These are phyloP conservation scores for Beauveria asiatica DNA, from an alignment of 2,329 filamentous ascomycete genomes.

Conservation along the genomic window DNA sequence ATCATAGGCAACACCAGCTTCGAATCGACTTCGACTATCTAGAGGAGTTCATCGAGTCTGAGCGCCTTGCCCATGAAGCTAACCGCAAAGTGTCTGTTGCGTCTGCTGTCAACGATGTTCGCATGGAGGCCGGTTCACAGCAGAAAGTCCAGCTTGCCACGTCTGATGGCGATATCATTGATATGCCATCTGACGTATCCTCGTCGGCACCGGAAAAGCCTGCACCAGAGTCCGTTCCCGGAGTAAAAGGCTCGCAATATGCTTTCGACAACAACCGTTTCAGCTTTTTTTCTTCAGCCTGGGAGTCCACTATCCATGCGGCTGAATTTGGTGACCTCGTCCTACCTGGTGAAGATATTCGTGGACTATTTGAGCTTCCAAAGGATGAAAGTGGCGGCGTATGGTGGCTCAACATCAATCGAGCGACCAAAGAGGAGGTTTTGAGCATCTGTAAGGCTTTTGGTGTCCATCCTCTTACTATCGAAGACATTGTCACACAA, in stretches of 20 bases:
- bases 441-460: slow-evolving; percentile 87
- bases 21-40: slow-evolving; percentile 89
- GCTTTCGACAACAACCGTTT: slow-evolving; percentile 67
- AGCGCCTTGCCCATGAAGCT: slow-evolving; percentile 40
- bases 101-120: slow-evolving; percentile 26
- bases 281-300: slow-evolving; percentile 93
- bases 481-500: slow-evolving; percentile 91
- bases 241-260: slow-evolving; percentile 25
- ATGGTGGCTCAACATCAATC: slow-evolving; percentile 98
- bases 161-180: slow-evolving; percentile 48
- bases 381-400: slow-evolving; percentile 64
- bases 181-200: slow-evolving; percentile 41
- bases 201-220: slow-evolving; percentile 38
- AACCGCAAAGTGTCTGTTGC: slow-evolving; percentile 39
- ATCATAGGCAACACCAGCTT: slow-evolving; percentile 56
- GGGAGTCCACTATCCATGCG: slow-evolving; percentile 88
- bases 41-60: slow-evolving; percentile 75
- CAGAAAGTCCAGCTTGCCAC: slow-evolving; percentile 35
- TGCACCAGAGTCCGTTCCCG: slow-evolving; percentile 23
- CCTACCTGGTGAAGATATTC: slow-evolving; percentile 81
- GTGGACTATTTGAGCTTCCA: slow-evolving; percentile 69
- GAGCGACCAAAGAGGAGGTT: slow-evolving; percentile 81
- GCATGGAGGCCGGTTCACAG: slow-evolving; percentile 19
- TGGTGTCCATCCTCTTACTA: slow-evolving; percentile 87
- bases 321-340: slow-evolving; percentile 81